A percentile compares a stretch with the other conserved stretches of the same genome.
These are phyloP conservation scores for Amaranthus tricolor DNA, from an alignment of 179 eudicot species.

Conservation along the genomic window DNA sequence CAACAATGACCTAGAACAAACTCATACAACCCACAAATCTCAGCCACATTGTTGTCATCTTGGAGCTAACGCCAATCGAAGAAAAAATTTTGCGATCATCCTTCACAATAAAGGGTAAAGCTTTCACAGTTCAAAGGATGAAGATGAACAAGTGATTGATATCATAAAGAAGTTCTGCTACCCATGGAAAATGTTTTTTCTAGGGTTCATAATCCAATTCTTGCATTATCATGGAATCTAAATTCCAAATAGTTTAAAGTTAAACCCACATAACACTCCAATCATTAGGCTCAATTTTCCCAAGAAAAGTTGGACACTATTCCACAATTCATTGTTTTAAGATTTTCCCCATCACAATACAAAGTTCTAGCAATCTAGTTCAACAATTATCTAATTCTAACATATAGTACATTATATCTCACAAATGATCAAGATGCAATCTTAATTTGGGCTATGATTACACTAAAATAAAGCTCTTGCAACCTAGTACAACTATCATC, in stretches of 20 bases:
- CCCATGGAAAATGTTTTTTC: background rate
- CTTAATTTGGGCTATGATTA: too few relatives aligned
- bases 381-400: too few relatives aligned
- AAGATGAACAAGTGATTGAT: background rate
- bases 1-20: background rate
- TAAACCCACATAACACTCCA: too few relatives aligned
- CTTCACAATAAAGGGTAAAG: background rate
- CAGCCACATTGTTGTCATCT: background rate
- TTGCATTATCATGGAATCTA: background rate
- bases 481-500: background rate
- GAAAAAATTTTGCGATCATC: background rate
- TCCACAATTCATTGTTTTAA: too few relatives aligned
- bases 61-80: background rate
- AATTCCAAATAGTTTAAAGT: background rate
- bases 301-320: too few relatives aligned
- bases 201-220: background rate
- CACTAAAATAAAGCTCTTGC: background rate
- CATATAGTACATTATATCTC: too few relatives aligned
- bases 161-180: background rate
- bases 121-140: background rate
- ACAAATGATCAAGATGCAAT: too few relatives aligned
- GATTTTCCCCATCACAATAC: too few relatives aligned
- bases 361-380: too few relatives aligned
- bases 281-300: too few relatives aligned
- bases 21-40: background rate